These are phyloP conservation scores for Dactylellina haptotyla DNA, from an alignment of 2,329 filamentous ascomycete species.

Conservation along the genomic window DNA sequence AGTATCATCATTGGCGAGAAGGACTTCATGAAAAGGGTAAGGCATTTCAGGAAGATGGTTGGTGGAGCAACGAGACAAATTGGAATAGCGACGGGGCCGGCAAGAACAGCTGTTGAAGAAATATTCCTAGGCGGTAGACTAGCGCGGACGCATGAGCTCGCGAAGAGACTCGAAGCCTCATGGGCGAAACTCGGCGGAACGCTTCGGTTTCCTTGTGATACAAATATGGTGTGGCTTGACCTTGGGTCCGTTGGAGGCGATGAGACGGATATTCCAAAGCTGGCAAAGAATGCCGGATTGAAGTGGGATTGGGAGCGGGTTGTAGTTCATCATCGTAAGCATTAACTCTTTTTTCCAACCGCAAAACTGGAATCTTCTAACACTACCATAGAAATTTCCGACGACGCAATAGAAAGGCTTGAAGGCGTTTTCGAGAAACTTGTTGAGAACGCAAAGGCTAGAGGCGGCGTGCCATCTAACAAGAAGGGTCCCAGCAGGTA, in stretches of 20 bases:
- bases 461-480: conserved; percentile 17
- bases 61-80: conserved; percentile 81
- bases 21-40: conserved; percentile 41
- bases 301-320: conserved; percentile 69
- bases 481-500: conserved; percentile 22
- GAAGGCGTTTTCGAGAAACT: conserved; percentile 67
- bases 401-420: conserved; percentile 70
- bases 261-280: conserved; percentile 66
- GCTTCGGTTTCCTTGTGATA: conserved; percentile 76
- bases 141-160: conserved; percentile 70
- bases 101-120: conserved; percentile 79
- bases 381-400: conserved; percentile 69
- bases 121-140: conserved; percentile 78
- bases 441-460: conserved; percentile 34
- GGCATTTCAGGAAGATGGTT: conserved; percentile 72
- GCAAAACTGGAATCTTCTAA: neutral
- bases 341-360: neutral
- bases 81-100: conserved; percentile 79
- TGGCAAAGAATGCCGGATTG: conserved; percentile 70
- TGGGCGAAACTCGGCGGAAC: conserved; percentile 78
- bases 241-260: conserved; percentile 70
- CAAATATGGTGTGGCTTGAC: conserved; percentile 93
- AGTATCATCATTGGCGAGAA: conserved; percentile 59
- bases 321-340: conserved; percentile 73
- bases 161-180: conserved; percentile 70